Evolutionary conservation across 148 eudicot genomes (phyloP).

Genomic region (Nepenthes mirabilis): DNA sequence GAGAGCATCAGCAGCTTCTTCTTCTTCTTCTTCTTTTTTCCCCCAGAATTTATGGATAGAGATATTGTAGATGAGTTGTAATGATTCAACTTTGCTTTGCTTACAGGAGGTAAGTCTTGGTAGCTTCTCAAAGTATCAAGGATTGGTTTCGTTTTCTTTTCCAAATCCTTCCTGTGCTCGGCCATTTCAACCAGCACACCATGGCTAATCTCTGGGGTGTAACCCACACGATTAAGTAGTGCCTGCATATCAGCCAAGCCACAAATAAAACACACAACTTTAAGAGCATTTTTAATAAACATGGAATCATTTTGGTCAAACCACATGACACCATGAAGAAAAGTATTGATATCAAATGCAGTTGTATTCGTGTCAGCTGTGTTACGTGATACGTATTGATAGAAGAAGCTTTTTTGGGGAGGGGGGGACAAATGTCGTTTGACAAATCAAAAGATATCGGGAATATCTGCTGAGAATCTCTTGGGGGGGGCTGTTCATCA

Average conservation of each 20-base stretch:
- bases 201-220: slow-evolving; percentile 86
- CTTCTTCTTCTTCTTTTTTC: too few relatives aligned
- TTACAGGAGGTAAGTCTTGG: slow-evolving; percentile 95
- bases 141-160: slow-evolving; percentile 86
- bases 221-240: slow-evolving; percentile 78
- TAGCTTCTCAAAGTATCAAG: slow-evolving; percentile 89
- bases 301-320: too few relatives aligned
- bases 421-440: too few relatives aligned
- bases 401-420: too few relatives aligned
- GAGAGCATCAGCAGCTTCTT: neutral
- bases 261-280: neutral
- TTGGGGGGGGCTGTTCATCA: neutral
- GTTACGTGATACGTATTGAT: too few relatives aligned
- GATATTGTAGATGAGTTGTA: neutral
- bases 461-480: too few relatives aligned
- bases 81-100: neutral
- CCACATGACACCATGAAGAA: too few relatives aligned
- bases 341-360: too few relatives aligned
- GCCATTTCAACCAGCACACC: slow-evolving; percentile 86
- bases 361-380: too few relatives aligned
- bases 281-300: too few relatives aligned
- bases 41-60: neutral
- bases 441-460: too few relatives aligned
- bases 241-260: slow-evolving; percentile 25
- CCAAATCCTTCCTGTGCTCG: slow-evolving; percentile 84